These are phyloP conservation scores for Leptodontidium sp. DNA, from an alignment of 2,329 filamentous ascomycete species.

Conservation along the genomic window DNA sequence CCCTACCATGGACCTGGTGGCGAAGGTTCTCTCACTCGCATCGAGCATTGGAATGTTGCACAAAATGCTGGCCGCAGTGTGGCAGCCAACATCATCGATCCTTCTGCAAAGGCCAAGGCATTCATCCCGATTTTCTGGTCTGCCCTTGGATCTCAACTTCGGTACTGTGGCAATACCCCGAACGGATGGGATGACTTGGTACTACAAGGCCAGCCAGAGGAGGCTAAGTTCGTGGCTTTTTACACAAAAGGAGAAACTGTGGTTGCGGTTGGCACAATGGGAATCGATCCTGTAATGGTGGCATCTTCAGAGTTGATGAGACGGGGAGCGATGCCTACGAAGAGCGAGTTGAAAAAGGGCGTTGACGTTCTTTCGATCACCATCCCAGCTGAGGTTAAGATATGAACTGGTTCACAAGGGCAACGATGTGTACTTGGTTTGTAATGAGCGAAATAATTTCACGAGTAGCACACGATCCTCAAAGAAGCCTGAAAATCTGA, in stretches of 20 bases:
- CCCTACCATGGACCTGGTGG: conserved; percentile 92
- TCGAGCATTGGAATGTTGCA: conserved; percentile 99
- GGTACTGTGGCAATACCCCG: conserved; percentile 90
- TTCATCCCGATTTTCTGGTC: conserved; percentile 99
- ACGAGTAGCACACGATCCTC: neutral
- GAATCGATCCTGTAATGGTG: conserved; percentile 84
- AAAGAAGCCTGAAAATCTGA: neutral
- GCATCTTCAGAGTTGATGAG: conserved; percentile 89
- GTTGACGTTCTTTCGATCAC: conserved; percentile 45
- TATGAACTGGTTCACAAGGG: neutral
- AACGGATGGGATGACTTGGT: conserved; percentile 88
- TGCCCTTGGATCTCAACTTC: conserved; percentile 84
- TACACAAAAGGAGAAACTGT: conserved; percentile 88
- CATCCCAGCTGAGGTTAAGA: conserved; percentile 29
- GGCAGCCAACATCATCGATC: conserved; percentile 77
- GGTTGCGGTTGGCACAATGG: conserved; percentile 91
- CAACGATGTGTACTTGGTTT: neutral
- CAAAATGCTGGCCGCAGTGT: conserved; percentile 89
- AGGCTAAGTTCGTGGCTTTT: conserved; percentile 87
- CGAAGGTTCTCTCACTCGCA: conserved; percentile 75
- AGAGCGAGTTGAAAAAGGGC: conserved; percentile 76
- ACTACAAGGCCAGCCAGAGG: conserved; percentile 76
- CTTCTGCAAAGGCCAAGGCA: conserved; percentile 65
- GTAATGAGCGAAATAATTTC: neutral
- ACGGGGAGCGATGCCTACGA: conserved; percentile 80